These are phyloP conservation scores for Diutina neorugosa DNA, from an alignment of 1,139 yeast species.

Conservation along the genomic window DNA sequence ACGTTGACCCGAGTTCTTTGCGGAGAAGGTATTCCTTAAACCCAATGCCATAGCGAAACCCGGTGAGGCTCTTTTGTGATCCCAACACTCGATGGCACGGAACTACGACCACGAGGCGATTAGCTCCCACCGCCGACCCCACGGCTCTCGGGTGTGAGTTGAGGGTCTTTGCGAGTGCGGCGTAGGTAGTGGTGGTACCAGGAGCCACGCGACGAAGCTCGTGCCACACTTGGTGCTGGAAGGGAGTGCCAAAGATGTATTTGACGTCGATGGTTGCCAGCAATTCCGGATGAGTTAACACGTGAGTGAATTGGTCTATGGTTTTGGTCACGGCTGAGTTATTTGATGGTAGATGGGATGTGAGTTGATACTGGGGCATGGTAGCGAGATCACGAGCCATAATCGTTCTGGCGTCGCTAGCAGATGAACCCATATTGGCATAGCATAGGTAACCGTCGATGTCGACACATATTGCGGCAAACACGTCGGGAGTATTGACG, in stretches of 20 bases:
- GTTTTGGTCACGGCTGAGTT: not conserved
- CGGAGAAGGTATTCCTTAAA: not conserved
- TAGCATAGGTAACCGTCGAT: not conserved
- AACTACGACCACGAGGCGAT: not conserved
- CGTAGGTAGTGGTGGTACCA: not conserved
- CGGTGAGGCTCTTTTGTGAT: not conserved
- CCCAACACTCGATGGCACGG: conserved; percentile 2
- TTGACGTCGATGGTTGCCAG: not conserved
- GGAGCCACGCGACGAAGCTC: not conserved
- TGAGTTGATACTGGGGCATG: not conserved
- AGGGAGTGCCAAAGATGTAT: not conserved
- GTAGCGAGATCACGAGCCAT: not conserved
- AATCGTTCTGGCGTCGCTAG: not conserved
- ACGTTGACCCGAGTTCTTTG: not conserved
- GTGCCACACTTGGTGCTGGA: conserved; percentile 1
- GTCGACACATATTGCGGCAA: not conserved
- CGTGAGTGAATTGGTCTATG: not conserved
- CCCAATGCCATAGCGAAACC: not conserved
- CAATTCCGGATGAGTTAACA: not conserved
- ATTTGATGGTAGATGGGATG: not conserved
- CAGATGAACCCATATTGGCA: not conserved
- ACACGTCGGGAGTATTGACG: not conserved
- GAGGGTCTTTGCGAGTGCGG: not conserved
- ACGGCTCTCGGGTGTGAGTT: not conserved
- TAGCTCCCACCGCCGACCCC: not conserved